Base-by-base conservation (phyloP, 352 stramenopile genomes). In the Globisporangium middletonii region DNA sequence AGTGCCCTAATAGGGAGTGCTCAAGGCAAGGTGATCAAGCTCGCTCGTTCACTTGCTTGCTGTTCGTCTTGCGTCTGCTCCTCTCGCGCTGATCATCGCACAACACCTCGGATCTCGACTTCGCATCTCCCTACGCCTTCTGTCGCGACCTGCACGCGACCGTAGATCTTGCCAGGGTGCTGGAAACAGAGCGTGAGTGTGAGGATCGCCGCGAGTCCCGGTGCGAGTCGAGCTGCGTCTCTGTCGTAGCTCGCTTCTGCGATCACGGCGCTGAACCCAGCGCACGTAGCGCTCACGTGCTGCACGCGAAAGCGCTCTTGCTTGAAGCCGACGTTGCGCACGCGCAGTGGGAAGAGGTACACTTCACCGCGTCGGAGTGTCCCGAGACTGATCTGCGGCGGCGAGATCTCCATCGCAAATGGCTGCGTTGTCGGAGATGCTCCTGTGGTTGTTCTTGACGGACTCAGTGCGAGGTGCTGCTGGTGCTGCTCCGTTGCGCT, bases 261-360 rank as follows among this genome's bases (percentile, higher is more conserved):
- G 11, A 87, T 79, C 2, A 52, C 62, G 0, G 79, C 79, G 0
- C 68, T 59, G 16, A 72, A 66, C 4, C 69, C 69, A 15, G 71
- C 73, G 53, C 67, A 71, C 4, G 72, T 75, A 4, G 69, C 74
- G 7, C 49, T 57, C 7, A 88, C 59, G n/a, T 64, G 55, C 33
- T 82, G 73, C 4, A 88, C 76, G 19, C 79, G 79, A 50, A 86
- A 92, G 8, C 79, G 82, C 41, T 92, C 76, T 46, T 88, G 72
- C 53, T 71, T 79, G 33, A 63, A 72, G 3, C 78, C 79, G 15
- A 92, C 70, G 37, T 92, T 92, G 46, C 77, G 79, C 28, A 87
- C 62, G 37, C 80, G 76, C 18, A 88, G 48, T 16, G 77, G 77
- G 53, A 88, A 87, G 13, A 90, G 54, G 33, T 88, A 90, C 9